A percentile compares a stretch with the other conserved stretches of the same genome.
Conservation (phyloP, 768 basidiomycete genomes). For the Hericium coralloides region DNA sequence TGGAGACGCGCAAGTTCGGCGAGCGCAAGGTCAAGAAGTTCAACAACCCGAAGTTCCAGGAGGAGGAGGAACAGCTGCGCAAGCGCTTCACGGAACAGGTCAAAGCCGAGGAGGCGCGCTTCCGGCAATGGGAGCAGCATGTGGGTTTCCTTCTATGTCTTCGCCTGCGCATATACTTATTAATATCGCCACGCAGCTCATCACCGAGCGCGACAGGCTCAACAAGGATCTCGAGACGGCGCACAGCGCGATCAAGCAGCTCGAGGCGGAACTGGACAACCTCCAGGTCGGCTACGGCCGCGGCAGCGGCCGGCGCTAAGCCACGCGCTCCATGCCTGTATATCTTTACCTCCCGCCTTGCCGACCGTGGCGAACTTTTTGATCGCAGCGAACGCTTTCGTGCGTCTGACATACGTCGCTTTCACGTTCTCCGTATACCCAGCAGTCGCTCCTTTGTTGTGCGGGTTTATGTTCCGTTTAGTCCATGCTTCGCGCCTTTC, state of each 20-base stretch:
- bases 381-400: not conserved
- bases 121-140: conserved; percentile 99
- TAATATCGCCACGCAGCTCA: conserved; percentile 52
- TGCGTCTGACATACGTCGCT: not conserved
- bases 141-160: conserved; percentile 36
- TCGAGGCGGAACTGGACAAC: conserved; percentile 86
- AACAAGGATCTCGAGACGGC: conserved; percentile 97
- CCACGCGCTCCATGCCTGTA: not conserved
- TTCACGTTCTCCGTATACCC: not conserved
- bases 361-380: not conserved
- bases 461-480: not conserved
- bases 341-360: not conserved
- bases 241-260: conserved; percentile 83
- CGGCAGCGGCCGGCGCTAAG: conserved; percentile 54
- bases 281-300: conserved; percentile 82
- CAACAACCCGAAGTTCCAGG: conserved; percentile 99
- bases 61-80: conserved; percentile 93
- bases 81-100: conserved; percentile 99
- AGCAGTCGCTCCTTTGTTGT: not conserved
- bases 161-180: conserved; percentile 5
- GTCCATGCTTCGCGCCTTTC: too few relatives aligned
- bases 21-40: conserved; percentile 98
- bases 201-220: conserved; percentile 95
- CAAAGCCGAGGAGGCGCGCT: conserved; percentile 94
- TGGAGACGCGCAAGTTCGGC: conserved; percentile 99